Percentiles rank a stretch among this genome's conserved stretches.
phyloP scores from a whole-genome alignment of 176 grass and related monocot species.

The Paspalum vaginatum region DNA sequence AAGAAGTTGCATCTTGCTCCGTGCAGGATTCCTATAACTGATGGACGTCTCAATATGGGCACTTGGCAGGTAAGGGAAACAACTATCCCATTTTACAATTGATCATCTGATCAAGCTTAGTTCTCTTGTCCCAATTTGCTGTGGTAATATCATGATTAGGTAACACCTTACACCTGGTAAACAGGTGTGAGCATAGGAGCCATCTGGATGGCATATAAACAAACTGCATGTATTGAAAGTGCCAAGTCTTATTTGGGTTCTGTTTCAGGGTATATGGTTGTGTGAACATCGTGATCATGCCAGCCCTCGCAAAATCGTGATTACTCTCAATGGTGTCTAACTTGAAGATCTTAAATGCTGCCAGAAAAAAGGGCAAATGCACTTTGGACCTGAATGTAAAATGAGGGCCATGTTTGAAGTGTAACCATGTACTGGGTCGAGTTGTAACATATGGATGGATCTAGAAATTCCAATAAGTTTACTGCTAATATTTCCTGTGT shows the following conservation, averaged over 20 bases:
- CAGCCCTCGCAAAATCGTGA: constrained; percentile 75
- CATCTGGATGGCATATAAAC: not conserved
- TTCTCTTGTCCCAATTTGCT: not conserved
- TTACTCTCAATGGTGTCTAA: constrained; percentile 83
- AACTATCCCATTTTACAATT: constrained; percentile 10
- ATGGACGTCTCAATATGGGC: constrained; percentile 89
- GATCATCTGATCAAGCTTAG: constrained; percentile 15
- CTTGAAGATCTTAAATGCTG: not conserved
- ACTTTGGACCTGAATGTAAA: not conserved
- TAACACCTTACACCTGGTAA: not conserved
- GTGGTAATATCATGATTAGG: not conserved
- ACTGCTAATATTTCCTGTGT: not conserved
- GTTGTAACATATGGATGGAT: constrained; percentile 12
- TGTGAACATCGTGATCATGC: constrained; percentile 91
- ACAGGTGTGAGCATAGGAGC: not conserved
- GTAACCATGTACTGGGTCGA: constrained; percentile 17
- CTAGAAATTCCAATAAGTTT: constrained; percentile 16
- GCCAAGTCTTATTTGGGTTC: not conserved
- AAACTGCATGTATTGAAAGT: not conserved
- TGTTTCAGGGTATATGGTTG: constrained; percentile 81
- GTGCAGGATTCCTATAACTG: constrained; percentile 89
- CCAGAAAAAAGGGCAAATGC: not conserved
- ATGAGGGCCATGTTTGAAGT: constrained; percentile 11
- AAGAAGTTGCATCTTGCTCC: constrained; percentile 12
- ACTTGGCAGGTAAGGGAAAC: constrained; percentile 80